Evolutionary conservation across 1,284 basidiomycete species (phyloP).

Genomic region (Cutaneotrichosporon dermatis): DNA sequence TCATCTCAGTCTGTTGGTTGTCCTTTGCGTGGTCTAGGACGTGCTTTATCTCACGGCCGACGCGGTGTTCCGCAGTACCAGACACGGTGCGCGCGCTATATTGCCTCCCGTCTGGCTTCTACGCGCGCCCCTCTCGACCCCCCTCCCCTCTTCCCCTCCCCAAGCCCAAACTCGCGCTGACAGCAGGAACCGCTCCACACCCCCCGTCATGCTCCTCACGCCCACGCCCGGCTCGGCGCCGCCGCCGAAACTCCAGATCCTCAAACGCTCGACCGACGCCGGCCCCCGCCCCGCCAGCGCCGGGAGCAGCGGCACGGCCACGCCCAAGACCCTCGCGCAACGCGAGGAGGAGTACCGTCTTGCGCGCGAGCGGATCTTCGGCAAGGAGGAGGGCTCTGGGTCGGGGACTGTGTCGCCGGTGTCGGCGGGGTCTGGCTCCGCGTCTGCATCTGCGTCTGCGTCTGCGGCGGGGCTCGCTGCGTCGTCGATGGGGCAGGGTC

Average conservation of each 20-base stretch:
- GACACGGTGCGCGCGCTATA: no score
- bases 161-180: background rate
- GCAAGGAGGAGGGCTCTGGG: background rate
- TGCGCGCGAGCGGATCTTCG: conserved; percentile 23
- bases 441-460: background rate
- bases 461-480: background rate
- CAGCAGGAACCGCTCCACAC: conserved; percentile 13
- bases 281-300: background rate
- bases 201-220: background rate
- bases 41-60: no score
- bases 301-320: conserved; percentile 9
- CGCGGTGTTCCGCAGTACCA: no score
- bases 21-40: no score
- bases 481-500: background rate
- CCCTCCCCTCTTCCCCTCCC: background rate
- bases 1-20: no score
- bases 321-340: conserved; percentile 20
- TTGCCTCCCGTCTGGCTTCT: no score
- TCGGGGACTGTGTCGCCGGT: background rate
- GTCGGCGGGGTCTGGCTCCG: background rate
- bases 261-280: conserved; percentile 12
- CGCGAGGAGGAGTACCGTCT: conserved; percentile 24
- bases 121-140: background rate
- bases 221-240: conserved; percentile 6
- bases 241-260: conserved; percentile 19